These are phyloP conservation scores for Gryganskiella cystojenkinii DNA, from an alignment of 192 early-diverging fungal genomes.

Conservation along the genomic window DNA sequence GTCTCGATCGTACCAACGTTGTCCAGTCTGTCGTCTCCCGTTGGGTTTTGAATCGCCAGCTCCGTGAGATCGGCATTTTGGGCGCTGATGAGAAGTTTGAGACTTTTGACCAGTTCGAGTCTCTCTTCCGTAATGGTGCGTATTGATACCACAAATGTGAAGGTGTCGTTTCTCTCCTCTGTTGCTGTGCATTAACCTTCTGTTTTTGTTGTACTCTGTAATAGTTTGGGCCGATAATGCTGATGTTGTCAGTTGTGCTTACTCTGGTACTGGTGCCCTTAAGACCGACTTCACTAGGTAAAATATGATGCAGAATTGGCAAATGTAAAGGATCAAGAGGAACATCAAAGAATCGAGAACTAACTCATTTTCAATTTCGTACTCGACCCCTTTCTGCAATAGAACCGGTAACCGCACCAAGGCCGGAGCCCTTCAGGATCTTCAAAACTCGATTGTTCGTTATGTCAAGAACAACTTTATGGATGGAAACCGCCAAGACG, in stretches of 20 bases:
- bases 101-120: slow-evolving; percentile 72
- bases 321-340: no score
- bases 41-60: slow-evolving; percentile 75
- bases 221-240: slow-evolving; percentile 99
- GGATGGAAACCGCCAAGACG: slow-evolving; percentile 94
- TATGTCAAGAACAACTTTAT: slow-evolving; percentile 96
- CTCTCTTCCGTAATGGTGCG: slow-evolving; percentile 84
- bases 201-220: slow-evolving; percentile 1
- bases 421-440: slow-evolving; percentile 84
- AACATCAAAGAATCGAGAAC: no score
- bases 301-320: no score
- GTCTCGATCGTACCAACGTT: slow-evolving; percentile 98
- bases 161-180: background rate
- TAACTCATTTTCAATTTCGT: background rate
- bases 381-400: background rate
- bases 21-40: slow-evolving; percentile 94
- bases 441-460: slow-evolving; percentile 81
- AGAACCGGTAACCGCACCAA: slow-evolving; percentile 92
- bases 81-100: slow-evolving; percentile 70
- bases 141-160: no score
- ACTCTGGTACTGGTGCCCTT: slow-evolving; percentile 96
- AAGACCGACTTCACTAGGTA: slow-evolving; percentile 97
- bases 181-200: background rate
- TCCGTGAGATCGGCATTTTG: slow-evolving; percentile 76
- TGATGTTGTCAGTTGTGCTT: slow-evolving; percentile 88